These are phyloP conservation scores for Narthecium ossifragum DNA, from an alignment of 106 monocot genomes.

Conservation along the genomic window DNA sequence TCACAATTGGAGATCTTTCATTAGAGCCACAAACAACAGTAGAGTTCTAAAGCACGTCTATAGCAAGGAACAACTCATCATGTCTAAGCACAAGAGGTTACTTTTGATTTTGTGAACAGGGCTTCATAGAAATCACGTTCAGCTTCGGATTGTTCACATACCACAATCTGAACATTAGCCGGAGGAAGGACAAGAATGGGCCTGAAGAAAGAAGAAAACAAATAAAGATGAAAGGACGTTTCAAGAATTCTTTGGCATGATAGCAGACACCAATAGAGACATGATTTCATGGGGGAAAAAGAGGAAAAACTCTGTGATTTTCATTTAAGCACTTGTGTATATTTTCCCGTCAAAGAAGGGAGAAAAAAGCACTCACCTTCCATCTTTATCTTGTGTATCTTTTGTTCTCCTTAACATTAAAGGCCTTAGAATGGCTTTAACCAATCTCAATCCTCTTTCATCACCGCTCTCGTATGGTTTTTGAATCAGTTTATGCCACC, in stretches of 20 bases:
- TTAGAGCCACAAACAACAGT: too few species aligned
- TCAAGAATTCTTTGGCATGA: too few species aligned
- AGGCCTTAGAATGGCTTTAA: slow-evolving; percentile 77
- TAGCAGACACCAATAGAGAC: too few species aligned
- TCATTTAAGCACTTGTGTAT: not conserved
- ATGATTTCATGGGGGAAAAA: too few species aligned
- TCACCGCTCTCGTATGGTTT: slow-evolving; percentile 84
- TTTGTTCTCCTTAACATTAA: slow-evolving; percentile 88
- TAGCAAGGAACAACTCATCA: too few species aligned
- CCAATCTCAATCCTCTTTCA: slow-evolving; percentile 64
- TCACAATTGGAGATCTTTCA: too few species aligned
- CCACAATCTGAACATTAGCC: slow-evolving; percentile 40
- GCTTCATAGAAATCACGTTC: slow-evolving; percentile 85
- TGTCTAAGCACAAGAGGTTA: too few species aligned
- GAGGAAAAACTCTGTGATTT: too few species aligned
- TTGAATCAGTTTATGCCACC: slow-evolving; percentile 90
- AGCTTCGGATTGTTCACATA: slow-evolving; percentile 69
- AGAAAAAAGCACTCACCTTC: slow-evolving; percentile 34
- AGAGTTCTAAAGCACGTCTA: not conserved
- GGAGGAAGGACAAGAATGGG: slow-evolving; percentile 90
- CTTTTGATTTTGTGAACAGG: slow-evolving; percentile 76
- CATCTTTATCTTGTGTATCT: slow-evolving; percentile 78
- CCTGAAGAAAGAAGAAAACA: slow-evolving; percentile 56
- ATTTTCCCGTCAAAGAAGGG: not conserved
- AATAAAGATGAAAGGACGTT: too few species aligned